Evolutionary conservation across 129 eudicot species (phyloP).

Genomic region (Tagetes erecta): DNA sequence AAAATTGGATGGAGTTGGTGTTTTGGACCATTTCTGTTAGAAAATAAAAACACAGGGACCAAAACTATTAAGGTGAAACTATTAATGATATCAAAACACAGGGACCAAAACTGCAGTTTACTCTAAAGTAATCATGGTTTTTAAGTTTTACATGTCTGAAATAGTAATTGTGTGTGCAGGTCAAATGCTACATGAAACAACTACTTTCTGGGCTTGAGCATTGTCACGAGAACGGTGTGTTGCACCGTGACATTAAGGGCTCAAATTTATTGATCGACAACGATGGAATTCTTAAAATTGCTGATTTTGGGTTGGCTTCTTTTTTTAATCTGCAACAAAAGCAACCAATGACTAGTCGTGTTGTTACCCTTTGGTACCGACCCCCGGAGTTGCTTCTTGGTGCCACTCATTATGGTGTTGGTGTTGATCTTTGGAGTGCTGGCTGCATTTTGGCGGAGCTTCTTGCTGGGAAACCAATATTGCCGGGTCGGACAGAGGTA

Average conservation of each 20-base stretch:
- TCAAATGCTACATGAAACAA: conserved; percentile 60
- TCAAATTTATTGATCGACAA: conserved; percentile 53
- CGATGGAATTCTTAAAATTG: conserved; percentile 47
- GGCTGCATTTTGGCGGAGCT: conserved; percentile 51
- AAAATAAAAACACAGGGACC: no score
- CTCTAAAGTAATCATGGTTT: background rate
- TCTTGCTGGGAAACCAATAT: conserved; percentile 42
- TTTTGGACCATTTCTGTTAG: no score
- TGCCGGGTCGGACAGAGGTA: conserved; percentile 49
- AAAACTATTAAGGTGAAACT: no score
- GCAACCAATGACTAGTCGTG: conserved; percentile 57
- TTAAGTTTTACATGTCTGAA: conserved; percentile 18
- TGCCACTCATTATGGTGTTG: conserved; percentile 38
- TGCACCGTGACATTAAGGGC: conserved; percentile 66
- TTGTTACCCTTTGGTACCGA: conserved; percentile 50
- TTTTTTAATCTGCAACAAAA: conserved; percentile 45
- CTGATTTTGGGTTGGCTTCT: conserved; percentile 65
- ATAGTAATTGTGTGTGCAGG: conserved; percentile 34
- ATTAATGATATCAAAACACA: no score
- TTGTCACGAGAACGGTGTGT: conserved; percentile 52
- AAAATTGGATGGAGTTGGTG: no score
- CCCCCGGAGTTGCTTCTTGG: conserved; percentile 48
- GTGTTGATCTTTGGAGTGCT: conserved; percentile 49
- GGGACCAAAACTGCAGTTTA: no score
- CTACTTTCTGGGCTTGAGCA: conserved; percentile 66